Evolutionary conservation across 1,139 yeast genomes (phyloP).

Genomic region (Diutina neorugosa): DNA sequence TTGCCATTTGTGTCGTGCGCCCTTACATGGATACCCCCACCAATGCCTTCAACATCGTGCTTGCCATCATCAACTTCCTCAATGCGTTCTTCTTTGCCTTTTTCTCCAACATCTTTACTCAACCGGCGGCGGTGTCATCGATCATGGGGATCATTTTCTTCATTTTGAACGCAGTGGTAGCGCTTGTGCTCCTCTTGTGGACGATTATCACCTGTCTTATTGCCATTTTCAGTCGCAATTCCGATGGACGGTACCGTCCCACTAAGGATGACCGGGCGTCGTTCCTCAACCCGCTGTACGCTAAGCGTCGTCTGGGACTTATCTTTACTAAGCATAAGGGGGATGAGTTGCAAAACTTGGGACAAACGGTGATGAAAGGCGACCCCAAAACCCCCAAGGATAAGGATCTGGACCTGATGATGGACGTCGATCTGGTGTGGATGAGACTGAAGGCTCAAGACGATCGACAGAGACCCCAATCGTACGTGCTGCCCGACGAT

Average conservation of each 20-base stretch:
- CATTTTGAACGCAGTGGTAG: slow-evolving; percentile 16
- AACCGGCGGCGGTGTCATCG: slow-evolving; percentile 79
- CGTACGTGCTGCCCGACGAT: not conserved
- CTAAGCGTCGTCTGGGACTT: slow-evolving; percentile 10
- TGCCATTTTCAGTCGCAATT: slow-evolving; percentile 79
- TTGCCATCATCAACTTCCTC: slow-evolving; percentile 65
- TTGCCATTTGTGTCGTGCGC: slow-evolving; percentile 52
- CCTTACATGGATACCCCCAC: slow-evolving; percentile 95
- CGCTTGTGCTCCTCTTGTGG: not conserved
- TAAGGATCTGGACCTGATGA: slow-evolving; percentile 27
- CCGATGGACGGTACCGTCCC: slow-evolving; percentile 94
- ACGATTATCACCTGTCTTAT: slow-evolving; percentile 18
- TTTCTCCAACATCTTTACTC: slow-evolving; percentile 74
- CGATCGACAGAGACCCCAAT: not conserved
- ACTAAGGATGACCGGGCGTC: slow-evolving; percentile 95
- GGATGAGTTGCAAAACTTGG: slow-evolving; percentile 69
- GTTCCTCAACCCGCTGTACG: slow-evolving; percentile 51
- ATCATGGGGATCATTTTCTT: slow-evolving; percentile 91
- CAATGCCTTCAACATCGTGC: slow-evolving; percentile 79
- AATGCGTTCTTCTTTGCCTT: slow-evolving; percentile 82
- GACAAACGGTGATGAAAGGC: slow-evolving; percentile 79
- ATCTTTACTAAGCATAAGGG: slow-evolving; percentile 34
- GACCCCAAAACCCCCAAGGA: not conserved
- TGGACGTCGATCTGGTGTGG: not conserved
- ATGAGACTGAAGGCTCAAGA: not conserved